phyloP scores from a whole-genome alignment of 2,329 filamentous ascomycete species.

The Talaromyces sp. region DNA sequence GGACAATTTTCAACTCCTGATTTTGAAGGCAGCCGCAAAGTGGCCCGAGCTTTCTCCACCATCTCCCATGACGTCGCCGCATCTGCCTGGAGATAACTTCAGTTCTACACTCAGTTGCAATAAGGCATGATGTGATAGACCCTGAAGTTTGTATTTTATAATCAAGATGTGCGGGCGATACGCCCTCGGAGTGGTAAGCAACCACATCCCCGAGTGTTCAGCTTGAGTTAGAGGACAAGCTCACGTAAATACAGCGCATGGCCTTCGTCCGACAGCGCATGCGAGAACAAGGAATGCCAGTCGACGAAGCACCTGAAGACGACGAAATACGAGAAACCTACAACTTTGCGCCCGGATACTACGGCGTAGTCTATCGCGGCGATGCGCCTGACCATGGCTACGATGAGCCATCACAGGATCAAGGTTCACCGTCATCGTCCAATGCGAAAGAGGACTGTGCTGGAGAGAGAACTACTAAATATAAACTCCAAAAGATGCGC shows the following conservation, averaged over 20 bases:
- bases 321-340: constrained; percentile 69
- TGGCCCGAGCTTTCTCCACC: constrained; percentile 9
- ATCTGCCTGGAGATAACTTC: not conserved
- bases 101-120: not conserved
- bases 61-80: constrained; percentile 7
- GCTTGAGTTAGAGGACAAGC: too few species aligned
- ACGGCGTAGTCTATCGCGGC: constrained; percentile 80
- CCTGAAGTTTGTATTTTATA: not conserved
- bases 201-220: not conserved
- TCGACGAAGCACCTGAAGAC: constrained; percentile 67
- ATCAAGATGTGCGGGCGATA: constrained; percentile 63
- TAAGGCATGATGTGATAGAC: not conserved
- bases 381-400: constrained; percentile 58
- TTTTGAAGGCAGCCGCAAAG: not conserved
- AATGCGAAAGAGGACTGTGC: not conserved
- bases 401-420: constrained; percentile 21
- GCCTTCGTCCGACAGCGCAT: constrained; percentile 70
- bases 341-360: constrained; percentile 86
- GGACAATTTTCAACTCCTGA: not conserved
- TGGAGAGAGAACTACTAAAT: constrained; percentile 45
- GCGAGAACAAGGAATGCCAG: constrained; percentile 66
- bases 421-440: not conserved
- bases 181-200: constrained; percentile 55
- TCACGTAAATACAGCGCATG: constrained; percentile 56
- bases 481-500: constrained; percentile 88